Base-by-base conservation (phyloP, 2,329 filamentous ascomycete genomes). In the Colletotrichum eremochloae region DNA sequence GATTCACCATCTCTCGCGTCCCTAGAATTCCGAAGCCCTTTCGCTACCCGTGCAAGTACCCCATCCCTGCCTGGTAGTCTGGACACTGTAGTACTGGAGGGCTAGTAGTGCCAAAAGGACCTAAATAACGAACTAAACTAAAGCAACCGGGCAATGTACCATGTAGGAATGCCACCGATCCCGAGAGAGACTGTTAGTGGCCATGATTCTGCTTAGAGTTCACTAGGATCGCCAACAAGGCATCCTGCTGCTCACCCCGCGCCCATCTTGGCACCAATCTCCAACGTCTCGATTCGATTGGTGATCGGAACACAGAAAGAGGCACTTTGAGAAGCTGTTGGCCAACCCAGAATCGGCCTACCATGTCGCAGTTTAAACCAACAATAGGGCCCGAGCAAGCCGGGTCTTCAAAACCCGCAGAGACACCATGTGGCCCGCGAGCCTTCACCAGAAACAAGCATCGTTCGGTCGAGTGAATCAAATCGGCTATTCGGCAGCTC, bases 401-500 rank as follows among this genome's bases (percentile, higher is more conserved):
- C 68, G 44, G 24, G 36, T 44, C n/a, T 57, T 65, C 58, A 63
- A 53, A 53, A 20, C 44, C 38, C 46, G 57, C 50, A 63, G 29
- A 63, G 38, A 24, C 29, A 40, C 40, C 18, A 9, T 24, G 46
- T 63, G 50, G 66, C 42, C 48, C 58, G 50, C 50, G 38, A 42
- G 50, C 50, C 62, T 36, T 50, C 38, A 50, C 52, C 58, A 44
- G 57, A 52, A 60, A 42, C 68, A 63, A 55, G 52, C 65, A 68
- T 68, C 65, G 68, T 53, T 66, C 52, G 50, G 44, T 40, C 53
- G 58, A 57, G 29, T 58, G 53, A 18, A 63, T 52, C 15, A 60
- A 38, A 53, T 71, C 65, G 68, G 68, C 44, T 71, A 58, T 58
- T 52, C 65, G 68, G 65, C 65, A 71, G 52, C 29, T 44, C 18